Evolutionary conservation across 2,329 filamentous ascomycete genomes (phyloP).

Genomic region (Hypoxylon sp.): DNA sequence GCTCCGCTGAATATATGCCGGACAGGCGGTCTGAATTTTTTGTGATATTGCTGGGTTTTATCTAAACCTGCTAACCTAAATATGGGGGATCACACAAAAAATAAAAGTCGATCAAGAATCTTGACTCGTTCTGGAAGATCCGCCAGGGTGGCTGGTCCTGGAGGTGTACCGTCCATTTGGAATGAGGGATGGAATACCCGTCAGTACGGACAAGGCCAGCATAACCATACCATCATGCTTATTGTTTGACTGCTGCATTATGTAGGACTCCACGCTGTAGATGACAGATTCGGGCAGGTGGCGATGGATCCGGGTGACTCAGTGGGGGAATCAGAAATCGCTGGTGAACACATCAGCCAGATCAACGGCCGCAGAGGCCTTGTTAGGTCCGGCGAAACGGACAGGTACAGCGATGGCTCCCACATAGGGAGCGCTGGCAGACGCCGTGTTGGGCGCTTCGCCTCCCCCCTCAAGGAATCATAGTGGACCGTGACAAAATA

Average conservation of each 20-base stretch:
- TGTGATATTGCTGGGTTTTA: conserved; percentile 10
- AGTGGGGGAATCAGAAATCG: conserved; percentile 26
- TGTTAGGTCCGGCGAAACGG: conserved; percentile 28
- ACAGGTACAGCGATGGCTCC: conserved; percentile 24
- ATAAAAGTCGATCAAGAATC: conserved; percentile 11
- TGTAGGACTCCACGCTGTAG: no score
- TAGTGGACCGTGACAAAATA: conserved; percentile 27
- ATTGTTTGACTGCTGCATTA: no score
- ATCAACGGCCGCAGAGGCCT: conserved; percentile 23
- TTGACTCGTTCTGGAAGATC: conserved; percentile 26
- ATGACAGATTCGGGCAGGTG: conserved; percentile 30
- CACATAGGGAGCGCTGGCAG: conserved; percentile 19
- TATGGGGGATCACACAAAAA: conserved; percentile 5
- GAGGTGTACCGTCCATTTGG: conserved; percentile 33
- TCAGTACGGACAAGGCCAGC: conserved; percentile 19
- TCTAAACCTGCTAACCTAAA: no score
- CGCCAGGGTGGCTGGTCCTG: conserved; percentile 24
- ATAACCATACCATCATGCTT: conserved; percentile 16
- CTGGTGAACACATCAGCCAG: conserved; percentile 29
- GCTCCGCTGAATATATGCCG: conserved; percentile 11
- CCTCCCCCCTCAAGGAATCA: conserved; percentile 22
- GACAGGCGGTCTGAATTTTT: conserved; percentile 15
- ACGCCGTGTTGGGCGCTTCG: conserved; percentile 20
- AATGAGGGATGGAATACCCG: conserved; percentile 26
- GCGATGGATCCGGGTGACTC: conserved; percentile 26